phyloP scores from a whole-genome alignment of 1,284 basidiomycete genomes.

The Agaricales sp. region DNA sequence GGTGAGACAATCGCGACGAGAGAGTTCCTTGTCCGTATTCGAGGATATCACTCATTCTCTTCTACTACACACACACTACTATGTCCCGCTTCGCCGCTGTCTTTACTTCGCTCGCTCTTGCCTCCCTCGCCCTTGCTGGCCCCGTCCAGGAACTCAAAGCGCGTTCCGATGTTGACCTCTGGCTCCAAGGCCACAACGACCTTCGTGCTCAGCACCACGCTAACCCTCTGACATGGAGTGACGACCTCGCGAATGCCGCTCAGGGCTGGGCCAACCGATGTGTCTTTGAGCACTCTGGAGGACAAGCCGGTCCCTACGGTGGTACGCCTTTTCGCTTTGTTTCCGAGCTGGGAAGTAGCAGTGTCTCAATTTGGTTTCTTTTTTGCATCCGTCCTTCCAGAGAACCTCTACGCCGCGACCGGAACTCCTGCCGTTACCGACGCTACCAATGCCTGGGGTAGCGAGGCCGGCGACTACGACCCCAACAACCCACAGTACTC shows the following conservation, averaged over 20 bases:
- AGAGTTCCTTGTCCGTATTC: no score
- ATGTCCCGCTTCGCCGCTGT: not conserved
- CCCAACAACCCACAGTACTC: slow-evolving; percentile 29
- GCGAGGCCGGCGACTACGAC: slow-evolving; percentile 31
- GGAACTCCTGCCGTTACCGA: slow-evolving; percentile 20
- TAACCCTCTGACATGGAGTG: slow-evolving; percentile 30
- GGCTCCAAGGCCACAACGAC: slow-evolving; percentile 33
- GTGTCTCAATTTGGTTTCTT: not conserved
- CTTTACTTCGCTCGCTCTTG: not conserved
- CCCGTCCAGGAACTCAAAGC: not conserved
- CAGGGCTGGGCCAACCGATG: slow-evolving; percentile 36
- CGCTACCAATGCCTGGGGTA: slow-evolving; percentile 31
- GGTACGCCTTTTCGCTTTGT: slow-evolving; percentile 15
- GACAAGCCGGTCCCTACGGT: slow-evolving; percentile 30
- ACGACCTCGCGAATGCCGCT: slow-evolving; percentile 29
- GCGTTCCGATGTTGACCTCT: slow-evolving; percentile 9
- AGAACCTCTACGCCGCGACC: slow-evolving; percentile 40
- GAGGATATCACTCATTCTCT: no score
- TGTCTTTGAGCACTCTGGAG: slow-evolving; percentile 34
- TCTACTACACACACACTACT: not conserved
- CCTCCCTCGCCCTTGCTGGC: not conserved
- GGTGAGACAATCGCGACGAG: no score
- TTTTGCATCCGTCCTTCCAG: no score
- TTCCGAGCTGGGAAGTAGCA: not conserved
- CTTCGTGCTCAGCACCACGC: slow-evolving; percentile 34